These are phyloP conservation scores for Cryphonectria nitschkei DNA, from an alignment of 2,329 filamentous ascomycete species.

Conservation along the genomic window DNA sequence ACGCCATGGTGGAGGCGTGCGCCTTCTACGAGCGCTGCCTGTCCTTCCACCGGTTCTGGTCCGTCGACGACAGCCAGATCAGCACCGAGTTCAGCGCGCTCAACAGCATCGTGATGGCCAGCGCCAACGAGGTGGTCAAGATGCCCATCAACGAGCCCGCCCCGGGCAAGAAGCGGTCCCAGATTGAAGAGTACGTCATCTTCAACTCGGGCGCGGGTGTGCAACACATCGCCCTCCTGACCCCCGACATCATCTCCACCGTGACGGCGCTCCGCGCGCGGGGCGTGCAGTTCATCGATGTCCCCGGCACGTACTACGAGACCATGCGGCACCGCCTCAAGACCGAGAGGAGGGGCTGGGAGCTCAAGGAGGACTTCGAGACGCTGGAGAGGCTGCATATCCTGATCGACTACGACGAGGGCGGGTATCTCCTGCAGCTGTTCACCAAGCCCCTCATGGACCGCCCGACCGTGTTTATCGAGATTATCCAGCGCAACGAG, in stretches of 20 bases:
- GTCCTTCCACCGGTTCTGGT: constrained; percentile 97
- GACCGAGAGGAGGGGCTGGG: constrained; percentile 61
- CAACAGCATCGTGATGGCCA: constrained; percentile 85
- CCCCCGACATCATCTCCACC: constrained; percentile 74
- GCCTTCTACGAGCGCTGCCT: constrained; percentile 84
- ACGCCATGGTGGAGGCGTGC: constrained; percentile 74
- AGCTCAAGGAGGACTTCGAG: constrained; percentile 79
- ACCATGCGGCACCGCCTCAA: constrained; percentile 75
- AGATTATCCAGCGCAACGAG: constrained; percentile 91
- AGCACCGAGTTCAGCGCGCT: constrained; percentile 90
- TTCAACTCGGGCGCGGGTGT: constrained; percentile 91
- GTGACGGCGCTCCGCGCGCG: constrained; percentile 81
- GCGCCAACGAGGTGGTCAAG: constrained; percentile 82
- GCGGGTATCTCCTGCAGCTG: constrained; percentile 77
- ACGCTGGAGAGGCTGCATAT: constrained; percentile 79
- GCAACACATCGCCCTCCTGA: constrained; percentile 90
- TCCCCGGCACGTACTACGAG: constrained; percentile 85
- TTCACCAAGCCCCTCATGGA: constrained; percentile 92
- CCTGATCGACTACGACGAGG: constrained; percentile 93
- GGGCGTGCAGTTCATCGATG: constrained; percentile 90
- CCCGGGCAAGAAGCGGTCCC: constrained; percentile 83
- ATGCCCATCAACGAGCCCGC: constrained; percentile 99
- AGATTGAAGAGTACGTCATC: constrained; percentile 91
- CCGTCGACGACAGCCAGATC: constrained; percentile 90
- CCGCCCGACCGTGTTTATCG: constrained; percentile 91